phyloP scores from a whole-genome alignment of 148 eudicot species.

The Camellia lanceoleosa region DNA sequence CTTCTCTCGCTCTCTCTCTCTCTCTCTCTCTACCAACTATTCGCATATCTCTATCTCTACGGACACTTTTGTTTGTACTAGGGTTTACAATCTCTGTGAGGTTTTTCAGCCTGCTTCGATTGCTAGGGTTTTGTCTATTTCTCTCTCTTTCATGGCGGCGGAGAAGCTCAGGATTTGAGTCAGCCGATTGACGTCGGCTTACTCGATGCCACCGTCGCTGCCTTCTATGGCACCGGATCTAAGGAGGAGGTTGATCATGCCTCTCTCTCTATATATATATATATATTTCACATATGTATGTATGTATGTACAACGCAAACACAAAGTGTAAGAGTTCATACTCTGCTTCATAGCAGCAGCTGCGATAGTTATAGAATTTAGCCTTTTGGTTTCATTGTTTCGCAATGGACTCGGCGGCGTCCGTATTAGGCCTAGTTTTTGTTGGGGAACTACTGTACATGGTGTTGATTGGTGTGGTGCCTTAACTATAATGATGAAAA shows the following conservation, averaged over 20 bases:
- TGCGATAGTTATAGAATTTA: neutral
- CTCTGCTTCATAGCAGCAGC: neutral
- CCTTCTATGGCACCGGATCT: constrained; percentile 98
- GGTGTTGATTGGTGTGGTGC: no score
- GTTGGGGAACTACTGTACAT: no score
- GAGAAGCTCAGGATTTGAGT: constrained; percentile 90
- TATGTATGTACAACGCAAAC: neutral
- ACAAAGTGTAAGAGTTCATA: neutral
- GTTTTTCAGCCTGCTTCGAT: neutral
- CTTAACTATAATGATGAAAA: no score
- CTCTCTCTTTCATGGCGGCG: constrained; percentile 62
- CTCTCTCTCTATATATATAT: neutral
- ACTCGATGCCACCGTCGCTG: constrained; percentile 90
- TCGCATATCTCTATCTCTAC: constrained; percentile 7
- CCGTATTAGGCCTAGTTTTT: neutral
- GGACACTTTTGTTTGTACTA: constrained; percentile 18
- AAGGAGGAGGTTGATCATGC: constrained; percentile 68
- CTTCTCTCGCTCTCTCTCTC: neutral
- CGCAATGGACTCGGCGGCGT: no score
- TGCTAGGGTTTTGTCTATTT: constrained; percentile 30
- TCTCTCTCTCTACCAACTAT: neutral
- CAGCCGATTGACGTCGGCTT: constrained; percentile 86
- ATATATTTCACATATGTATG: neutral
- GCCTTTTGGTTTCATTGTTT: no score
- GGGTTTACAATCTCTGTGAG: constrained; percentile 32